Base-by-base conservation (phyloP, 345 rosid species). In the Viola odorata region DNA sequence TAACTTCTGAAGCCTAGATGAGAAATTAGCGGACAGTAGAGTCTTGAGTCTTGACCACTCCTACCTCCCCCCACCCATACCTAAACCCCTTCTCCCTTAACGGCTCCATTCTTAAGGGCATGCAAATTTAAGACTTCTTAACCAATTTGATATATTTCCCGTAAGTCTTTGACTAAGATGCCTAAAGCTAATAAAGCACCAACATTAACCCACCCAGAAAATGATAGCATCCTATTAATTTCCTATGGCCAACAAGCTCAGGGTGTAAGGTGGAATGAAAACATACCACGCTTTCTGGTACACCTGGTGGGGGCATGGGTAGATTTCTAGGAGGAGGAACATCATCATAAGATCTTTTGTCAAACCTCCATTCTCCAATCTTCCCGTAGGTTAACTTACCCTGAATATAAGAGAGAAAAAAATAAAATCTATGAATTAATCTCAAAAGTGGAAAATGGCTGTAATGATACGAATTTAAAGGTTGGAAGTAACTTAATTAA, bases 351-450 rank as follows among this genome's bases (percentile, higher is more conserved):
- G 99, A 88, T 78, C 99, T 82, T 77, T 94, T 94, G 74, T 90
- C 96, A 5, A 94, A 94, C 75, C 97, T 81, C 99, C 99, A 94
- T 77, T 88, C 92, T 53, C 99, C 99, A 38, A 85, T 76, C 78
- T 78, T 94, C 49, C 99, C 99, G 75, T 94, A 88, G 16, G 92
- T 94, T 67, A 81, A 69, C 58, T 79, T 72, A 66, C 97, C 97
- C 99, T 87, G 78, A 61, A 71, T 67, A 48, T 5, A 69, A 16
- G n/a, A 12, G 55, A 14, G 69, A 44, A 23, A 65, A 59, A 68
- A 7, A 8, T 4, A 15, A 37, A 49, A 17, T 37, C 13, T 10
- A 4, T 65, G 1, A 52, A 41, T 50, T 38, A 58, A 50, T 36
- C 66, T 57, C 17, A 10, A 11, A 13, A 17, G 45, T 45, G 16